These are phyloP conservation scores for Allium fistulosum DNA, from an alignment of 106 monocot genomes.

Conservation along the genomic window DNA sequence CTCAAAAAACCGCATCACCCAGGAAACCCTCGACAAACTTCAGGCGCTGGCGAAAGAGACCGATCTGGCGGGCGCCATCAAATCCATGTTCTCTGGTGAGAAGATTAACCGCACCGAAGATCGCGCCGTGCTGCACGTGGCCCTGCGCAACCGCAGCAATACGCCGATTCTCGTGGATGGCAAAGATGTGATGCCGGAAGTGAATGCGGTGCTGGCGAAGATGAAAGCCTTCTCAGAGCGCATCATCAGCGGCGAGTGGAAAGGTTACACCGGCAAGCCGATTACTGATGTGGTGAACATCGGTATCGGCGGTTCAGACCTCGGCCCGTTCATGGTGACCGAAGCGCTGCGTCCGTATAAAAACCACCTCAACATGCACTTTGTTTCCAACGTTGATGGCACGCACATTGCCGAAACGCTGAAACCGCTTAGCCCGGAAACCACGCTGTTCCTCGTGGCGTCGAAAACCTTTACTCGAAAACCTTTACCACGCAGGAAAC, in stretches of 20 bases:
- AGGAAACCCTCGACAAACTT: background rate
- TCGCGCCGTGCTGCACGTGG: background rate
- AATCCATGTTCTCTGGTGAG: background rate
- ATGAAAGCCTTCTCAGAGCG: background rate
- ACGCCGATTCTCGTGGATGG: background rate
- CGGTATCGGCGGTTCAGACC: conserved; percentile 7
- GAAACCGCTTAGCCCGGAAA: background rate
- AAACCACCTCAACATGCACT: background rate
- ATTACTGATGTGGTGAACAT: background rate
- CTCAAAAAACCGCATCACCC: background rate
- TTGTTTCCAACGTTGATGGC: background rate
- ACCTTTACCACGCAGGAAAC: conserved; percentile 7
- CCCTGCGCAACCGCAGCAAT: conserved; percentile 4
- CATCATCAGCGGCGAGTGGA: background rate
- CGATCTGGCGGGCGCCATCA: background rate
- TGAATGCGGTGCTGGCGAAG: background rate
- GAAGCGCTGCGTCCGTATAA: conserved; percentile 5
- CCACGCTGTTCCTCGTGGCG: conserved; percentile 7
- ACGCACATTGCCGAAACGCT: background rate
- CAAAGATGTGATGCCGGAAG: background rate
- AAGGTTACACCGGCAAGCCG: background rate
- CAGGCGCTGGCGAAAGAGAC: background rate
- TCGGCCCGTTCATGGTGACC: conserved; percentile 3
- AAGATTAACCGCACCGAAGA: background rate
- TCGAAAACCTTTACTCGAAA: no score